Percentiles rank a stretch among this genome's conserved stretches.
Conservation (phyloP, 495 filamentous ascomycete species). For the Emericellopsis terricola region DNA sequence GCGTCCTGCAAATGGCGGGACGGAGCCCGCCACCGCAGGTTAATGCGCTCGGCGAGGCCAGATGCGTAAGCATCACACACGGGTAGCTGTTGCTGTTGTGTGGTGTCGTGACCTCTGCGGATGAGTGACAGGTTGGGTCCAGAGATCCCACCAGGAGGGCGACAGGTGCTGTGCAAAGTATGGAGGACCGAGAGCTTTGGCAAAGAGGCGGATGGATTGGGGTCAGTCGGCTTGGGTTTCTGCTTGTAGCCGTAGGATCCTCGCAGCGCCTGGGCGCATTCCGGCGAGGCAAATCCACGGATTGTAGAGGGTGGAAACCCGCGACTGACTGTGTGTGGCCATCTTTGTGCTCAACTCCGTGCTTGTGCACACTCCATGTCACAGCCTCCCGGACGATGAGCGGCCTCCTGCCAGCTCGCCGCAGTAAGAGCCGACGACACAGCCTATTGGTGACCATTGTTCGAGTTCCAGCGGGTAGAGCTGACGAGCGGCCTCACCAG, state of each 20-base stretch:
- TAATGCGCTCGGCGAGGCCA: constrained; percentile 57
- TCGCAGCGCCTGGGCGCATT: constrained; percentile 8
- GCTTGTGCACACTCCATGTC: constrained; percentile 12
- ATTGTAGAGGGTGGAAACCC: constrained; percentile 8
- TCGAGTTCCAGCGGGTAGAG: constrained; percentile 35
- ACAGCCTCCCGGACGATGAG: no score
- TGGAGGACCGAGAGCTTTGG: constrained; percentile 16
- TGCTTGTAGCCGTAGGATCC: constrained; percentile 17
- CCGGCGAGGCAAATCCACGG: constrained; percentile 5
- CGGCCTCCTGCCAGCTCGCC: no score
- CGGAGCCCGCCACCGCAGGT: constrained; percentile 38
- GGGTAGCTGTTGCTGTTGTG: constrained; percentile 22
- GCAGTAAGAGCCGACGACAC: no score
- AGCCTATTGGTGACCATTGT: constrained; percentile 36
- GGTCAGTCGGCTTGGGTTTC: constrained; percentile 16
- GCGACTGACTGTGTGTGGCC: constrained; percentile 23
- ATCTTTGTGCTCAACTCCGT: constrained; percentile 15
- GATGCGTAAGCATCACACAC: constrained; percentile 17
- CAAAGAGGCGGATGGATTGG: constrained; percentile 11
- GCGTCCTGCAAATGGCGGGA: constrained; percentile 42
- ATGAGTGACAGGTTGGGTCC: constrained; percentile 9
- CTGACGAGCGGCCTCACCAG: constrained; percentile 46
- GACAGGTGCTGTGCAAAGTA: background rate
- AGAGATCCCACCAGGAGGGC: background rate
- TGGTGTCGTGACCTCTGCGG: constrained; percentile 16